phyloP scores from a whole-genome alignment of 345 rosid genomes.

The Dipteronia dyeriana region DNA sequence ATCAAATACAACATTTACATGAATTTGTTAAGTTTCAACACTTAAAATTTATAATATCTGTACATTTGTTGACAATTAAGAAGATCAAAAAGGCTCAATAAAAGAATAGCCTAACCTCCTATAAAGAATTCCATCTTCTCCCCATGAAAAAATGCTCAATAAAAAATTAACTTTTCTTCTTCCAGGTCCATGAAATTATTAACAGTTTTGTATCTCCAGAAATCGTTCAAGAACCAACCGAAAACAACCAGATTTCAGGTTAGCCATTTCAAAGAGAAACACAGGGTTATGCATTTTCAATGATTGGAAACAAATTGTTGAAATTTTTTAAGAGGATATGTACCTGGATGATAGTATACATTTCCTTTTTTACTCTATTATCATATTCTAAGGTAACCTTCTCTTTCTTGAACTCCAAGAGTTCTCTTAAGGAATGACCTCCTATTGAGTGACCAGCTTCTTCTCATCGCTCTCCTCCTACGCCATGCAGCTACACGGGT shows the following conservation, averaged over 20 bases:
- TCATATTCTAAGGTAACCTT: slow-evolving; percentile 81
- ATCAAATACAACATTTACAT: too few relatives aligned
- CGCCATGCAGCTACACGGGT: slow-evolving; percentile 50
- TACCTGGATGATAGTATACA: not conserved
- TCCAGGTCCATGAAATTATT: not conserved
- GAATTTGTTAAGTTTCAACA: too few relatives aligned
- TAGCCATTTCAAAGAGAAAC: not conserved
- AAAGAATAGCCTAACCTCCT: slow-evolving; percentile 9
- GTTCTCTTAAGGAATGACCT: slow-evolving; percentile 66
- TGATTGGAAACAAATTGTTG: not conserved
- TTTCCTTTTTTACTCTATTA: not conserved
- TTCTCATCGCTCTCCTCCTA: slow-evolving; percentile 45
- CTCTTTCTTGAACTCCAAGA: slow-evolving; percentile 45
- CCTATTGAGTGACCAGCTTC: slow-evolving; percentile 75
- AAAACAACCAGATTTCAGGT: not conserved
- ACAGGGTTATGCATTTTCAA: too few relatives aligned
- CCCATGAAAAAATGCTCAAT: too few relatives aligned
- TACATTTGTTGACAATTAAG: not conserved
- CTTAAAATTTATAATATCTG: too few relatives aligned
- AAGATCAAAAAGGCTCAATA: not conserved
- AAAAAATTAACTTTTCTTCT: too few relatives aligned
- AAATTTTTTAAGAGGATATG: not conserved
- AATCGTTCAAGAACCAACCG: not conserved
- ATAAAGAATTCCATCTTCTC: not conserved
- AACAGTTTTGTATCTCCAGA: not conserved